Base-by-base conservation (phyloP, 148 eudicot genomes). In the Polygonum aviculare region DNA sequence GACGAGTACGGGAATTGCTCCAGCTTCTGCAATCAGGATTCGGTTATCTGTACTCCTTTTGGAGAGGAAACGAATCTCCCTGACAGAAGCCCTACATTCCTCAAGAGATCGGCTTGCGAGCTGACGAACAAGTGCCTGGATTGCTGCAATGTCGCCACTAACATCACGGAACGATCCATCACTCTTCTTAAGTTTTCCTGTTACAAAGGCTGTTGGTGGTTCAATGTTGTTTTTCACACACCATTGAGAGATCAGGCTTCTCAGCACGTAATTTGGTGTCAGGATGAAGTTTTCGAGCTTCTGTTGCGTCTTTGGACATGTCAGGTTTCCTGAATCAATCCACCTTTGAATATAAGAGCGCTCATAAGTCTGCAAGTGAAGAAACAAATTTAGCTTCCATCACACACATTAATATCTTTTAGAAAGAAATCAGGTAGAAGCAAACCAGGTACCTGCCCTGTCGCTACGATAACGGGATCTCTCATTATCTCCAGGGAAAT, bases 401-500 rank as follows among this genome's bases (percentile, higher is more conserved):
- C 15, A 51, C 18, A 74, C 63, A 75, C 14, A 67, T 69, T 31
- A 49, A 55, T 44, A 44, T 44, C 47, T 44, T 44, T 7, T 44
- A 44, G 47, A 44, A 44, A 44, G 47, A 44, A 4, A 72, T 3
- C 1, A 72, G 16, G 16, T 11, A 72, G 14, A 72, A 72, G 52
- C 74, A 19, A 15, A 35, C 15, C 74, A 36, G 51, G 52, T 86
- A 93, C 97, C 98, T 93, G 98, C 70, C 98, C 98, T 7, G 98
- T 91, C 19, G 98, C 88, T 57, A 89, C 92, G 82, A 91, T 88
- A 51, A 91, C 94, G 26, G 98, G 98, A 84, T 93, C 98, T 81
- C 92, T 87, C 97, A 91, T 93, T n/a, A 93, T 86, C 75, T 93
- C 97, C 50, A 91, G 91, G 57, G 98, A 93, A 69, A 93, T 90